These are phyloP conservation scores for Candida sp. DNA, from an alignment of 1,139 yeast genomes.

Conservation along the genomic window DNA sequence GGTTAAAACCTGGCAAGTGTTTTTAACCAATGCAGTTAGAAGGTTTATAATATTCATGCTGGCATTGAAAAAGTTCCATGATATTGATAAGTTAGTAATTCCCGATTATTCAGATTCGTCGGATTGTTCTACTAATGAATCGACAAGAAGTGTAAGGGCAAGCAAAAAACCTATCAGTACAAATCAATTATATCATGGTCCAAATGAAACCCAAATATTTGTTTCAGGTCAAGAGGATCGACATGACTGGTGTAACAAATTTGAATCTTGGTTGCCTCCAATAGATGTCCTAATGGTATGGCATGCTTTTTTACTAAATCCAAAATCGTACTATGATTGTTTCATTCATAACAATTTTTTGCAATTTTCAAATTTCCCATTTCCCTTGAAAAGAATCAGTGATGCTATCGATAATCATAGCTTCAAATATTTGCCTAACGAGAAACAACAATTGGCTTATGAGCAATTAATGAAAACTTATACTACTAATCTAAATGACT, in stretches of 20 bases:
- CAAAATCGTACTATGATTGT: constrained; percentile 23
- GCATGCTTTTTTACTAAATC: constrained; percentile 23
- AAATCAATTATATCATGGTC: constrained; percentile 1
- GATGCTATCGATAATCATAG: constrained; percentile 3
- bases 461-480: neutral
- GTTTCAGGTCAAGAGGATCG: neutral
- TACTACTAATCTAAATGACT: constrained; percentile 2
- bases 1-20: constrained; percentile 27
- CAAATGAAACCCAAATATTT: neutral
- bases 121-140: neutral
- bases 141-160: neutral
- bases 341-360: constrained; percentile 19
- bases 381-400: constrained; percentile 21
- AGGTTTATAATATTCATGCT: constrained; percentile 26
- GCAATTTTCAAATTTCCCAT: constrained; percentile 18
- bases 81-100: neutral
- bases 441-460: neutral
- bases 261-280: constrained; percentile 19
- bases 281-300: constrained; percentile 38
- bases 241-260: neutral
- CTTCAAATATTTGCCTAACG: neutral
- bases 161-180: neutral
- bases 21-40: constrained; percentile 24
- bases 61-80: constrained; percentile 9
- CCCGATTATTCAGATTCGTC: neutral